phyloP scores from a whole-genome alignment of 2,329 filamentous ascomycete genomes.

The Alternaria infectoria region DNA sequence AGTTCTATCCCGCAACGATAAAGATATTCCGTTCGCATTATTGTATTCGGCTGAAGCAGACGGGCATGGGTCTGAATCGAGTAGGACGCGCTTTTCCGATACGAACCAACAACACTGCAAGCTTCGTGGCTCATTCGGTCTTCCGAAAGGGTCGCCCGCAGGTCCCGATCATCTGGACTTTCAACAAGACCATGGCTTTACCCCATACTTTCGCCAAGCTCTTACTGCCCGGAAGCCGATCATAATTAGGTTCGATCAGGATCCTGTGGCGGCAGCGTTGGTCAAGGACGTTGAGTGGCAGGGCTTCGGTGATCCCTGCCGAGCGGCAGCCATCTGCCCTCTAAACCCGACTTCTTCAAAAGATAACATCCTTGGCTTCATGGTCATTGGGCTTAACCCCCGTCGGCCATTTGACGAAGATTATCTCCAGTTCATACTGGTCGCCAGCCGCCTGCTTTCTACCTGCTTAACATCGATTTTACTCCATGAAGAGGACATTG shows the following conservation, averaged over 20 bases:
- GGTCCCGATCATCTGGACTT: constrained; percentile 33
- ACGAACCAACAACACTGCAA: constrained; percentile 19
- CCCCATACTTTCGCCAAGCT: constrained; percentile 41
- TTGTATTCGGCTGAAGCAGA: constrained; percentile 33
- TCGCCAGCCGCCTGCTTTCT: constrained; percentile 45
- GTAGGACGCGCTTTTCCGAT: constrained; percentile 12
- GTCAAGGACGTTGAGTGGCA: constrained; percentile 38
- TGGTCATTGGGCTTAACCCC: constrained; percentile 50
- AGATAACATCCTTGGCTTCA: constrained; percentile 47
- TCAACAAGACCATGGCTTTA: constrained; percentile 18
- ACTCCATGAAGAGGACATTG: constrained; percentile 47
- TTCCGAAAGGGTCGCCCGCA: constrained; percentile 23
- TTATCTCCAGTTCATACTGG: constrained; percentile 47
- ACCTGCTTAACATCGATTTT: constrained; percentile 50
- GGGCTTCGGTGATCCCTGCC: constrained; percentile 44
- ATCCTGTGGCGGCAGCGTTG: constrained; percentile 35
- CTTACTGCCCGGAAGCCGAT: constrained; percentile 30
- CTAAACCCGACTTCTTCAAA: constrained; percentile 42
- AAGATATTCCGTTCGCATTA: constrained; percentile 42
- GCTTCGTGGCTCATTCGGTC: constrained; percentile 32
- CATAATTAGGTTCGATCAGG: constrained; percentile 35
- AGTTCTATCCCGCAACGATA: constrained; percentile 73
- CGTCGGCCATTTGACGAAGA: constrained; percentile 48
- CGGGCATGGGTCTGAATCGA: constrained; percentile 4
- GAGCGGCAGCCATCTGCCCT: constrained; percentile 43